Evolutionary conservation across 1,284 basidiomycete species (phyloP), one percentile per base, ranked within the genome.

Genomic region (Ceratobasidium sp.): DNA sequence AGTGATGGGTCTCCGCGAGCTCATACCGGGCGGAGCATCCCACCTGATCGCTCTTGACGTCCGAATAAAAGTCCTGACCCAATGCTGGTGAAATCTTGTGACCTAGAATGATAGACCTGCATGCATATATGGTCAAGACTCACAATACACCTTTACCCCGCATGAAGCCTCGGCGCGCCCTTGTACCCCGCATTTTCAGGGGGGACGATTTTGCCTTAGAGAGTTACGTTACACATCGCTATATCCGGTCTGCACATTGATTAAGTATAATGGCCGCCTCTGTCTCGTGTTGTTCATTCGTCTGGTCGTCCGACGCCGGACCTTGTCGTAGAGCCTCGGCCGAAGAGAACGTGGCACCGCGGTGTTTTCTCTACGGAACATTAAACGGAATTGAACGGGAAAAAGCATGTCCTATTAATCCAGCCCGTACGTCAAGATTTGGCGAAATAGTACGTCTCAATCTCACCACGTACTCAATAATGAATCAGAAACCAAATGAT

Each of bases 181-280:
- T 23, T n/a, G 23, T 5, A 46, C 71, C 71, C 71, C 71, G 58
- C 71, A 73, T 73, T 51, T 73, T 73, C 60, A n/a, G 58, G 58
- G 42, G 70, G 15, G 26, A 5, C 66, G n/a, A 33, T 20, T 46
- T 64, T 44, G 40, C 3, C 61, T 46, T 42, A 23, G 40, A 10
- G 61, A 46, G 44, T 64, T 46, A 46, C 61, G 61, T 64, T 64
- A 64, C 4, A 33, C 12, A 4, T 33, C 39, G 4, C 28, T 40
- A 28, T 33, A 61, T 64, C 61, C 26, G 18, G 61, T 3, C 20
- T 64, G 23, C 42, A 3, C 5, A 39, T 7, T 4, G 5, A 33
- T 12, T 61, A 10, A 18, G 28, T 10, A 20, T 23, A 61, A 20
- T 33, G 33, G 13, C 15, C 28, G 60, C 15, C 12, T n/a, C 23